Base-by-base conservation (phyloP, 2,329 filamentous ascomycete genomes). In the Acrocalymma vagum region DNA sequence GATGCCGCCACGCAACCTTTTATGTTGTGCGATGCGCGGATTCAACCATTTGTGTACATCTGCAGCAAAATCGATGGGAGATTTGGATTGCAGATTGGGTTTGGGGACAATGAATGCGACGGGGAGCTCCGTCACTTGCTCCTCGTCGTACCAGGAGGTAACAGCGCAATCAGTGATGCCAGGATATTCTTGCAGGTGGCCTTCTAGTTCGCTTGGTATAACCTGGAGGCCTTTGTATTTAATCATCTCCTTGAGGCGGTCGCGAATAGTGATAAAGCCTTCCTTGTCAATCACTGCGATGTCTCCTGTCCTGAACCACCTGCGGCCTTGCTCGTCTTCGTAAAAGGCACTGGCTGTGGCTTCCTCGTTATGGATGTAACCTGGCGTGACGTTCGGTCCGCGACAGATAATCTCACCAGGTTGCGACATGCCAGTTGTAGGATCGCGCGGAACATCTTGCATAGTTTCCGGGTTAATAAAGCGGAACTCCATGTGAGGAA, bases 311-410 rank as follows among this genome's bases (percentile, higher is more conserved):
- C 63, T 58, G 34, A 63, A 58, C 45, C 45, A 48, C n/a, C n/a
- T n/a, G 6, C 38, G 32, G 9, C 37, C 42, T 3, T n/a, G n/a
- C n/a, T n/a, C n/a, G n/a, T n/a, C n/a, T n/a, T n/a, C n/a, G n/a
- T n/a, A n/a, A 38, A 43, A 96, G 1, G 89, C 90, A 48, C 94
- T 89, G 0, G 73, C 50, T 2, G 88, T 90, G 2, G 85, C 82
- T 40, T 86, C 79, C 0, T 82, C 78, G 42, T 88, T 87, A 56
- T 90, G 88, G 62, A 85, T 79, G 65, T 93, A 95, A 0, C 88
- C 90, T 52, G 80, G 76, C 72, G 91, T 91, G 15, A 93, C 73
- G 51, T 94, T 93, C 2, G 89, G 89, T 0, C 90, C 90, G 32
- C 83, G 1, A 72, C 72, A 0, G 76, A 92, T 77, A 56, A 88